These are phyloP conservation scores for Sporothrix globosa DNA, from an alignment of 2,329 filamentous ascomycete genomes.

Conservation along the genomic window DNA sequence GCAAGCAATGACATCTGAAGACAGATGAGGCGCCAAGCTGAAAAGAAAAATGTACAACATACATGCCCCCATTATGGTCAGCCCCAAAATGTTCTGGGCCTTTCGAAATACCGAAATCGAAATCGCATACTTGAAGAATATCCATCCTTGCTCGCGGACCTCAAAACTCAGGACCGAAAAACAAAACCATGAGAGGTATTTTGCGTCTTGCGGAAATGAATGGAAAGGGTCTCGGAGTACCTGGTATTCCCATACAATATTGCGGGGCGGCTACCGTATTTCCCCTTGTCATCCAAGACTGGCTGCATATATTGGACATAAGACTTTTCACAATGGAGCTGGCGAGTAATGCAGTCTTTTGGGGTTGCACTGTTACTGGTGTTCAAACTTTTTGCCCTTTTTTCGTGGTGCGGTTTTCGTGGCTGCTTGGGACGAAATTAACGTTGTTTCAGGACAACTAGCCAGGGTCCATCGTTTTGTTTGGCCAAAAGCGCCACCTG, in stretches of 20 bases:
- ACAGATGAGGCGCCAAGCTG: too few relatives aligned
- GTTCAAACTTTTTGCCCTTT: not conserved
- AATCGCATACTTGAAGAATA: not conserved
- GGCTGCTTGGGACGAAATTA: constrained; percentile 33
- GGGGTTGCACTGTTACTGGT: not conserved
- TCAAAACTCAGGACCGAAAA: not conserved
- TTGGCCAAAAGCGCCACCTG: constrained; percentile 17
- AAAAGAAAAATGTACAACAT: too few relatives aligned
- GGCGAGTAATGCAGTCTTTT: constrained; percentile 2
- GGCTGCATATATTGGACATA: not conserved
- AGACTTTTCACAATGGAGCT: not conserved
- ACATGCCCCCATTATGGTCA: too few relatives aligned
- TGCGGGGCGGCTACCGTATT: not conserved
- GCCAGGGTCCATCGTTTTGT: constrained; percentile 8
- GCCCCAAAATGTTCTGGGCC: not conserved
- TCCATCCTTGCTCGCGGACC: constrained; percentile 1
- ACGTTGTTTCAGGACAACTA: constrained; percentile 33
- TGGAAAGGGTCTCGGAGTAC: not conserved
- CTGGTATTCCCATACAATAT: not conserved
- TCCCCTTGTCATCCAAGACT: not conserved
- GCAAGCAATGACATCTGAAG: too few relatives aligned
- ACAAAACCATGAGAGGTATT: not conserved
- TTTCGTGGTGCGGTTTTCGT: not conserved
- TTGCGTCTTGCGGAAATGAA: constrained; percentile 15
- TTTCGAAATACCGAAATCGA: not conserved